Evolutionary conservation across 257 asterid genomes (phyloP).

Genomic region (Nicotiana paniculata): DNA sequence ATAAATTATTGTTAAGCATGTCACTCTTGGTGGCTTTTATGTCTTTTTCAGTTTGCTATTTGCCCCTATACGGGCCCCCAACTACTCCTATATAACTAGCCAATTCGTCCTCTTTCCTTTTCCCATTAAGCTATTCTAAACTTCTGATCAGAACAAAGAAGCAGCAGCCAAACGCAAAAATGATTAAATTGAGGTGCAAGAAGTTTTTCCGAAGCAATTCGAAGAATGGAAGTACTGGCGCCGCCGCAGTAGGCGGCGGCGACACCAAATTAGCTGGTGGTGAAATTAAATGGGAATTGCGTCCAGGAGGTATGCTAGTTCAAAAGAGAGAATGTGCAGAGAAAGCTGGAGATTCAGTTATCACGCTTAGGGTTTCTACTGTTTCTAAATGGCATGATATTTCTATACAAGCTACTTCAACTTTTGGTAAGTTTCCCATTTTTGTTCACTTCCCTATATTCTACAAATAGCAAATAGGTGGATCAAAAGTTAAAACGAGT

Average conservation of each 20-base stretch:
- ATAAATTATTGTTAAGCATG: conserved; percentile 4
- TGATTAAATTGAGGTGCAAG: conserved; percentile 67
- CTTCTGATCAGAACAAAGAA: background rate
- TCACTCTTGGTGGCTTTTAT: conserved; percentile 12
- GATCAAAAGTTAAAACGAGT: background rate
- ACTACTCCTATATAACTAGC: conserved; percentile 32
- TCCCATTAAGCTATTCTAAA: background rate
- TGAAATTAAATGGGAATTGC: conserved; percentile 70
- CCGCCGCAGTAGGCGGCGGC: background rate
- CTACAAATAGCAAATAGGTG: background rate
- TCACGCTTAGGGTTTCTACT: conserved; percentile 55
- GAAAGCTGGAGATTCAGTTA: conserved; percentile 26
- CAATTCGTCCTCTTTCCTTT: conserved; percentile 8
- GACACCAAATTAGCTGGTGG: background rate
- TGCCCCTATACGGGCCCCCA: conserved; percentile 27
- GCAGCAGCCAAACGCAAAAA: background rate
- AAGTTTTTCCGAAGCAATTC: conserved; percentile 56
- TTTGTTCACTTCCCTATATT: background rate
- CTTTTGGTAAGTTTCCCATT: conserved; percentile 48
- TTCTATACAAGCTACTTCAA: conserved; percentile 55
- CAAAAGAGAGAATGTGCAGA: conserved; percentile 52
- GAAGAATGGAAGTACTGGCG: conserved; percentile 14
- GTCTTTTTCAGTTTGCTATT: conserved; percentile 16
- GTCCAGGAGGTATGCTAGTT: conserved; percentile 92
- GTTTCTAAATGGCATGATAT: conserved; percentile 53